These are phyloP conservation scores for Lipomyces kockii DNA, from an alignment of 805 yeast genomes.

Conservation along the genomic window DNA sequence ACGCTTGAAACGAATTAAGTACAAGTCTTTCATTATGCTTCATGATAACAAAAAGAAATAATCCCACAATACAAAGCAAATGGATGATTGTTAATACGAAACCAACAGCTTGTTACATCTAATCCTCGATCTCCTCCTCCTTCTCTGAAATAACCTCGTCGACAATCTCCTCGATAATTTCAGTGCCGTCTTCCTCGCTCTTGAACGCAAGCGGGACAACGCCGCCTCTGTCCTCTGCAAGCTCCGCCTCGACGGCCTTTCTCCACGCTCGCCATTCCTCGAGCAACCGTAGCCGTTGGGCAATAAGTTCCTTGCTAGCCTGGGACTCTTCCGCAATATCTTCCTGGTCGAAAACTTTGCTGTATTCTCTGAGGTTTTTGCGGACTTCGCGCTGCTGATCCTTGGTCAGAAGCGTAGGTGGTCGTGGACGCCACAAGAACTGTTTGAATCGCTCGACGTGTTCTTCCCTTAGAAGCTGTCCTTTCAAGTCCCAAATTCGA, in stretches of 20 bases:
- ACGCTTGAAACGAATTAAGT: background rate
- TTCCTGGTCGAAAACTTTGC: conserved; percentile 89
- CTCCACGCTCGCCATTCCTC: conserved; percentile 89
- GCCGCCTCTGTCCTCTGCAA: conserved; percentile 53
- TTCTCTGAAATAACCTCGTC: conserved; percentile 60
- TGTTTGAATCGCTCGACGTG: conserved; percentile 81
- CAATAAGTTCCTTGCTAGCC: conserved; percentile 85
- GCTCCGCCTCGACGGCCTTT: conserved; percentile 53
- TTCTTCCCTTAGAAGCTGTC: conserved; percentile 76
- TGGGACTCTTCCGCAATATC: conserved; percentile 96
- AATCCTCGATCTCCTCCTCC: conserved; percentile 46
- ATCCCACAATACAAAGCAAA: background rate
- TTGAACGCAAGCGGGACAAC: conserved; percentile 45
- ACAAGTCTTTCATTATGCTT: background rate
- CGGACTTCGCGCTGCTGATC: conserved; percentile 87
- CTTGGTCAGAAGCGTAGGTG: conserved; percentile 71
- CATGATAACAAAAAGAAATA: background rate
- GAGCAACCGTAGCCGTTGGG: conserved; percentile 77
- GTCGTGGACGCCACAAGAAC: conserved; percentile 97
- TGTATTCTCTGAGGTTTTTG: conserved; percentile 84
- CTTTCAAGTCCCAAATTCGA: conserved; percentile 83
- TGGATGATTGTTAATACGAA: background rate
- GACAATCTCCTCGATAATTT: conserved; percentile 74
- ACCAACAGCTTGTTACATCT: background rate
- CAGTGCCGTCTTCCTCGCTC: conserved; percentile 52